Evolutionary conservation across 192 early-diverging fungal species (phyloP).

Genomic region (Endogone sp.): DNA sequence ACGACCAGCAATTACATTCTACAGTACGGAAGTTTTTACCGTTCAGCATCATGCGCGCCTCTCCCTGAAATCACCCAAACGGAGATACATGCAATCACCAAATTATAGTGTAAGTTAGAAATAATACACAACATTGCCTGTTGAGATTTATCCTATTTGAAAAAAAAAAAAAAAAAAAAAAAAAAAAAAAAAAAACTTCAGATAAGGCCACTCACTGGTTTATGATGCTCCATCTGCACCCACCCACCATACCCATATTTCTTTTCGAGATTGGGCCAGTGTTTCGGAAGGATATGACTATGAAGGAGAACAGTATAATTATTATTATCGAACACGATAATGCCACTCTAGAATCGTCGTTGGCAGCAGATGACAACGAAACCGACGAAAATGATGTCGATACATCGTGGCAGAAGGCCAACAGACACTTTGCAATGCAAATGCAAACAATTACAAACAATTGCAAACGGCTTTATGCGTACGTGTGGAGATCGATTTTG

Average conservation of each 20-base stretch:
- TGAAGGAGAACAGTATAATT: neutral
- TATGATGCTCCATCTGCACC: constrained; percentile 40
- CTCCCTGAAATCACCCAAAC: constrained; percentile 27
- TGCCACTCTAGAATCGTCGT: neutral
- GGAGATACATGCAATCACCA: no score
- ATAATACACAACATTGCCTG: no score
- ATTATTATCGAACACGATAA: neutral
- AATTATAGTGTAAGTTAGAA: no score
- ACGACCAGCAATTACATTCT: constrained; percentile 68
- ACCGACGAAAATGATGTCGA: no score
- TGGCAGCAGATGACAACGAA: no score
- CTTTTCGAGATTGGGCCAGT: constrained; percentile 56
- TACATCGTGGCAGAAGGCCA: neutral
- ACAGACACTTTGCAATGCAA: no score
- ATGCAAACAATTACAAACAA: neutral
- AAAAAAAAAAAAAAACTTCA: no score
- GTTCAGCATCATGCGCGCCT: constrained; percentile 63
- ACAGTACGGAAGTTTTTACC: constrained; percentile 65
- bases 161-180: no score
- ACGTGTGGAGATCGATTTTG: constrained; percentile 51
- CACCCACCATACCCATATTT: constrained; percentile 56
- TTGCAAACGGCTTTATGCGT: neutral
- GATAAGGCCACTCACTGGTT: constrained; percentile 24
- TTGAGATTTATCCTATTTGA: no score
- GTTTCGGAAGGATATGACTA: constrained; percentile 60